A percentile compares a stretch with the other conserved stretches of the same genome.
These are phyloP conservation scores for Polytolypa hystricis DNA, from an alignment of 2,329 filamentous ascomycete species.

Conservation along the genomic window DNA sequence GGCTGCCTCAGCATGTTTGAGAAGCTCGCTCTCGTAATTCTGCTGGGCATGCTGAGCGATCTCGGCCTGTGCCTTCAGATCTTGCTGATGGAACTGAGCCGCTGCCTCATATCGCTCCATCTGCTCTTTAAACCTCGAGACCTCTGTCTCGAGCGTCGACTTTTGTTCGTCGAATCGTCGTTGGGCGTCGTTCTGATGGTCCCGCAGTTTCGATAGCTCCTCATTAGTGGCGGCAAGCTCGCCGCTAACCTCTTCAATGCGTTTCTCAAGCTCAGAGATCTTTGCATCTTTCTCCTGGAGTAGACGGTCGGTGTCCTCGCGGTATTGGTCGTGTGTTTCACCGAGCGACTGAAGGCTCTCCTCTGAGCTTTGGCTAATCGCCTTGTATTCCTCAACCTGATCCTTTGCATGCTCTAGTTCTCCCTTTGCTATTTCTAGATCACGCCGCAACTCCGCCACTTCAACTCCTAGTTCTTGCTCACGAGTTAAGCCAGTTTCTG, in stretches of 20 bases:
- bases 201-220: slow-evolving; percentile 69
- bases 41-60: slow-evolving; percentile 89
- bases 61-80: slow-evolving; percentile 83
- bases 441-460: slow-evolving; percentile 73
- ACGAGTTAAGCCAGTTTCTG: slow-evolving; percentile 48
- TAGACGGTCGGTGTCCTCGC: slow-evolving; percentile 69
- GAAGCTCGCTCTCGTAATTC: slow-evolving; percentile 86
- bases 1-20: slow-evolving; percentile 93
- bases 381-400: slow-evolving; percentile 78
- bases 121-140: slow-evolving; percentile 71
- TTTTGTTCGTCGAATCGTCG: slow-evolving; percentile 73
- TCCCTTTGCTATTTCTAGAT: slow-evolving; percentile 67
- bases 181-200: slow-evolving; percentile 64
- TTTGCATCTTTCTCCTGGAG: slow-evolving; percentile 67
- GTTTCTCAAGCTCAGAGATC: slow-evolving; percentile 71
- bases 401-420: slow-evolving; percentile 73
- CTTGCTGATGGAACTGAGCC: slow-evolving; percentile 75
- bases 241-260: slow-evolving; percentile 68
- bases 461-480: slow-evolving; percentile 77
- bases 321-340: slow-evolving; percentile 73
- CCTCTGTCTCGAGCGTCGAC: slow-evolving; percentile 62
- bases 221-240: slow-evolving; percentile 74
- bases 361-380: slow-evolving; percentile 76
- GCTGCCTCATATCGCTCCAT: slow-evolving; percentile 69
- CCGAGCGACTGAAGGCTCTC: slow-evolving; percentile 73